These are phyloP conservation scores for Cystobasidiaceae sp. DNA, from an alignment of 1,284 basidiomycete species.

Conservation along the genomic window DNA sequence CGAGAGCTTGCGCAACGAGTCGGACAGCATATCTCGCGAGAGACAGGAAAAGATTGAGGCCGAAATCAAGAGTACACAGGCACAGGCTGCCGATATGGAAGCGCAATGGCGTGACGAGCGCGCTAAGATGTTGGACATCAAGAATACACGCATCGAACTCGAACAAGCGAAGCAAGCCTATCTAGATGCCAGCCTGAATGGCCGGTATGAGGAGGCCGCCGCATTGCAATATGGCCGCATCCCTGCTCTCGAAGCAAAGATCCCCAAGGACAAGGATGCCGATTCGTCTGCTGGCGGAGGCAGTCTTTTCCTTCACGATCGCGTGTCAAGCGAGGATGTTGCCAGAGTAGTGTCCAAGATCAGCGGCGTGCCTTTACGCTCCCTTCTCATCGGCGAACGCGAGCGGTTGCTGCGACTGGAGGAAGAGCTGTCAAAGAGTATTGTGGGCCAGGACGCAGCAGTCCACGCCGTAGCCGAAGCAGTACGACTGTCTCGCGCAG, in stretches of 20 bases:
- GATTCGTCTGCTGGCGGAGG: conserved; percentile 50
- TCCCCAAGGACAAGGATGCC: conserved; percentile 65
- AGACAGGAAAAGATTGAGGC: conserved; percentile 63
- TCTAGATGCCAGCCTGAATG: conserved; percentile 65
- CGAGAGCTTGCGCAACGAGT: conserved; percentile 82
- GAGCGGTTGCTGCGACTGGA: conserved; percentile 93
- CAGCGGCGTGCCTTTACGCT: conserved; percentile 78
- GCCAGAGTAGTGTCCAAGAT: conserved; percentile 58
- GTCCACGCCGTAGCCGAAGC: conserved; percentile 75
- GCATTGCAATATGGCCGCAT: conserved; percentile 76
- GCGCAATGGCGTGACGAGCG: conserved; percentile 73
- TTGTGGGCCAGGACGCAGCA: conserved; percentile 84
- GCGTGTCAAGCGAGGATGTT: conserved; percentile 83
- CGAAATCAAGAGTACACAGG: conserved; percentile 58
- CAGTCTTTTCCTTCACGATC: conserved; percentile 67
- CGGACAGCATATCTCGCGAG: conserved; percentile 72
- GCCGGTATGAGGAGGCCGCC: conserved; percentile 74
- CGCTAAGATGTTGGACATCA: conserved; percentile 66
- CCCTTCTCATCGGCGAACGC: conserved; percentile 78
- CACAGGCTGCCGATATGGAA: conserved; percentile 60
- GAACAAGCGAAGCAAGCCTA: conserved; percentile 62
- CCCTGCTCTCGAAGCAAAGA: conserved; percentile 67
- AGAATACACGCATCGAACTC: conserved; percentile 69
- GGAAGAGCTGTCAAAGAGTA: conserved; percentile 63
- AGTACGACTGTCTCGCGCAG: conserved; percentile 82